Conservation (phyloP, 2,329 filamentous ascomycete species). For the Alternaria triticina region DNA sequence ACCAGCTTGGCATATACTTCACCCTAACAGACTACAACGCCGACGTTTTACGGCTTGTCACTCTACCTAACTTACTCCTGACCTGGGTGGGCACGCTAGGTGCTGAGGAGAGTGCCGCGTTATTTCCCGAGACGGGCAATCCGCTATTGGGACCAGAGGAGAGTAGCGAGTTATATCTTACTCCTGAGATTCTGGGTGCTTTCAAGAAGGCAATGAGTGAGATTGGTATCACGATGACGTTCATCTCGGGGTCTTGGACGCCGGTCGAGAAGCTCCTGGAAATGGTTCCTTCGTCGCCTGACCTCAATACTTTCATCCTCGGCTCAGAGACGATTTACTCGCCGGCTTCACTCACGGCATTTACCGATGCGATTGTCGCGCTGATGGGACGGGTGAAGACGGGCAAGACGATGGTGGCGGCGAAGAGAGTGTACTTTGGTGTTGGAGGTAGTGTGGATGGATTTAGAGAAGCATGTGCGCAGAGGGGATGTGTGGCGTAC, state of each 20-base stretch:
- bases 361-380: constrained; percentile 69
- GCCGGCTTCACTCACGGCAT: constrained; percentile 71
- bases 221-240: constrained; percentile 63
- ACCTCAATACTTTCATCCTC: constrained; percentile 60
- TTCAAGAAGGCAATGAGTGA: constrained; percentile 64
- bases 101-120: constrained; percentile 15
- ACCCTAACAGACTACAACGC: constrained; percentile 81
- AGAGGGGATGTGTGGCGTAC: constrained; percentile 52
- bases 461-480: constrained; percentile 60
- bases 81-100: constrained; percentile 59
- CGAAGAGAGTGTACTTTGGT: constrained; percentile 83
- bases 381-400: constrained; percentile 61
- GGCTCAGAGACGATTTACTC: constrained; percentile 87
- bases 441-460: constrained; percentile 83
- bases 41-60: constrained; percentile 77
- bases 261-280: constrained; percentile 61
- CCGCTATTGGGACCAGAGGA: constrained; percentile 14
- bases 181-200: constrained; percentile 61
- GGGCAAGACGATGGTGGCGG: constrained; percentile 71
- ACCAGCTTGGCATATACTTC: constrained; percentile 62
- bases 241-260: constrained; percentile 79
- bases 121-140: constrained; percentile 26
- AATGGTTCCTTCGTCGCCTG: constrained; percentile 56
- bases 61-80: constrained; percentile 77
- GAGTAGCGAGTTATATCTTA: constrained; percentile 68